phyloP scores from a whole-genome alignment of 225 moss, liverwort and hornwort species.

The Asterella californica region DNA sequence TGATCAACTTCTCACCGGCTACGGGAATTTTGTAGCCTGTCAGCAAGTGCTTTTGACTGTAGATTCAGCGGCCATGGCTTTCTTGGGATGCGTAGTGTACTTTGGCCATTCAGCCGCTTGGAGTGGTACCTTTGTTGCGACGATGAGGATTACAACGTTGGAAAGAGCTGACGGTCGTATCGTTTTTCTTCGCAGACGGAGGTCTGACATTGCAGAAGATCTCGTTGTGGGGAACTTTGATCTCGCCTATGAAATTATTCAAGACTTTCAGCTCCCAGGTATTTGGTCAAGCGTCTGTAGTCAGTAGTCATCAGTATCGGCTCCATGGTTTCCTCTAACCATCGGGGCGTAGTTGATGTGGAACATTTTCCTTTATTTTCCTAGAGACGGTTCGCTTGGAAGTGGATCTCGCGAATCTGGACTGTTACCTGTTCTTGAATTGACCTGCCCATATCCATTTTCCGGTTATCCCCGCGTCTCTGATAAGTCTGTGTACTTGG shows the following conservation, averaged over 20 bases:
- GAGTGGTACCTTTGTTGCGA: neutral
- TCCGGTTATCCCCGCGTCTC: neutral
- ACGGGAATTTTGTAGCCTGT: neutral
- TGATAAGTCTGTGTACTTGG: neutral
- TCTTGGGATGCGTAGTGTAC: no score
- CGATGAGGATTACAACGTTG: no score
- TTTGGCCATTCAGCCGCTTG: neutral
- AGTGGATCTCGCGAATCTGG: neutral
- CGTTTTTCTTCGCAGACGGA: conserved; percentile 54
- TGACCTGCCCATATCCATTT: neutral
- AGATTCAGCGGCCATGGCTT: neutral
- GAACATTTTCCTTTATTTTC: neutral
- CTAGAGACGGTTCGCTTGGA: neutral
- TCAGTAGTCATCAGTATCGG: neutral
- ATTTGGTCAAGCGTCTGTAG: neutral
- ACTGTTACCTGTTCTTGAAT: neutral
- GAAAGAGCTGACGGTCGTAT: neutral
- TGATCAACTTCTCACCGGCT: neutral
- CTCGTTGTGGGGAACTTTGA: conserved; percentile 94
- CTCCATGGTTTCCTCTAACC: neutral
- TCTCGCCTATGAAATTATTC: conserved; percentile 81
- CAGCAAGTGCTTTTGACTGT: neutral
- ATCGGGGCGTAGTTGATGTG: neutral
- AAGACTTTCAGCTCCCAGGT: conserved; percentile 86
- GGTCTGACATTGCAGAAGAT: conserved; percentile 85